Evolutionary conservation across 2,329 filamentous ascomycete species (phyloP).

Genomic region (Paraconiothyrium sp.): DNA sequence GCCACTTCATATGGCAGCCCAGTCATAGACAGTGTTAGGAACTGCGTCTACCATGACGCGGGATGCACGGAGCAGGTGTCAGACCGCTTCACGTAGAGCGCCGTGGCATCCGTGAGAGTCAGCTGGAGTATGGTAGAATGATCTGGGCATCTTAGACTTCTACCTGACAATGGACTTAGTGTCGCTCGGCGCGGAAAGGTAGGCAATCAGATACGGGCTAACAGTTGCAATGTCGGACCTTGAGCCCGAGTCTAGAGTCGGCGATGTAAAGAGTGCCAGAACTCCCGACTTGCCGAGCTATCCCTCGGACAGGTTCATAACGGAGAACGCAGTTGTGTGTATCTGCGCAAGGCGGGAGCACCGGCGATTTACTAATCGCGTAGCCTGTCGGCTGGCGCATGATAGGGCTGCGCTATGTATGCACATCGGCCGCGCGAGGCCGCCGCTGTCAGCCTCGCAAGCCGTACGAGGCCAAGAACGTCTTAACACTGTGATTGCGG

Average conservation of each 20-base stretch:
- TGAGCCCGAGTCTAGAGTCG: not conserved
- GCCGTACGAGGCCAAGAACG: not conserved
- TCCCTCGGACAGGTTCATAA: not conserved
- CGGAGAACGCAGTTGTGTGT: not conserved
- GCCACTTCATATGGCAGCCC: not conserved
- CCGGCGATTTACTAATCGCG: slow-evolving; percentile 8
- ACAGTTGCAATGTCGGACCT: not conserved
- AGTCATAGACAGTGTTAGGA: not conserved
- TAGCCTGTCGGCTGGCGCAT: slow-evolving; percentile 1
- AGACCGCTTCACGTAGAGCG: slow-evolving; percentile 7
- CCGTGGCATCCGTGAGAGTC: slow-evolving; percentile 7
- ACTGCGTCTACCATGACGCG: not conserved
- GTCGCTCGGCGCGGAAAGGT: not conserved
- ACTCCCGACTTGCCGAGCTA: not conserved
- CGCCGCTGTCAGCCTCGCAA: slow-evolving; percentile 1
- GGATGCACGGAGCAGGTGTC: slow-evolving; percentile 6
- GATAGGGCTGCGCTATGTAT: not conserved
- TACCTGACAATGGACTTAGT: not conserved
- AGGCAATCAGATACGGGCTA: not conserved
- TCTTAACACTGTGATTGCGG: not conserved
- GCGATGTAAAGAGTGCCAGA: not conserved
- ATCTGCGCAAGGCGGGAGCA: not conserved
- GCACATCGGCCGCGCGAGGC: slow-evolving; percentile 5
- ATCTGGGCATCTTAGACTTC: not conserved
- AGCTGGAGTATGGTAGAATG: not conserved